Conservation (phyloP, 2,329 filamentous ascomycete species). For the Fusarium mangiferae region DNA sequence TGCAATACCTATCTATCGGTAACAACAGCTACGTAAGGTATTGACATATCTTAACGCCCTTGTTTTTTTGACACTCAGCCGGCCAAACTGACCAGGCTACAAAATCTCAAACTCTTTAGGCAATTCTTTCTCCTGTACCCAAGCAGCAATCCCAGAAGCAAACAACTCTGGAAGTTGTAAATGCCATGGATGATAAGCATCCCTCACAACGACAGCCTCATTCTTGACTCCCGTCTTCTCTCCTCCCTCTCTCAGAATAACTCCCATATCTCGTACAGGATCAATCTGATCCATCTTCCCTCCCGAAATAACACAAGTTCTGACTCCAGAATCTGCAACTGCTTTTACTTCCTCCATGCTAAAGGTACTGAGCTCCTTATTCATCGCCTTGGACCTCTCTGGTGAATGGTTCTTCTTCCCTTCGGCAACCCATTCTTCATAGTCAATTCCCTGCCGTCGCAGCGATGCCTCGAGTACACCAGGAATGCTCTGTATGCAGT, state of each 20-base stretch:
- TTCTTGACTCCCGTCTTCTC: neutral
- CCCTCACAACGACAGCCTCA: conserved; percentile 18
- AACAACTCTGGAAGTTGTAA: conserved; percentile 26
- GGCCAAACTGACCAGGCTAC: neutral
- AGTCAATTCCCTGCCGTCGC: conserved; percentile 18
- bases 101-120: conserved; percentile 9
- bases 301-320: conserved; percentile 20
- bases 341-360: neutral
- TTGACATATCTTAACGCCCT: no score
- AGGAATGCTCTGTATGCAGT: neutral
- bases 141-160: conserved; percentile 16
- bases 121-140: neutral
- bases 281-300: conserved; percentile 28
- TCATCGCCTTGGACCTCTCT: neutral
- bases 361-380: neutral
- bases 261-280: conserved; percentile 6
- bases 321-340: conserved; percentile 10
- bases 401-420: conserved; percentile 12
- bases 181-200: conserved; percentile 30
- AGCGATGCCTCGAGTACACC: conserved; percentile 6
- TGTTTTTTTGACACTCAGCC: no score
- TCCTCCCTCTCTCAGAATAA: neutral
- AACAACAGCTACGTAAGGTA: no score
- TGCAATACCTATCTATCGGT: no score
- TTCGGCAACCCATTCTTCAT: conserved; percentile 17